Conservation (phyloP, 129 eudicot species). For the Mikania micrantha region DNA sequence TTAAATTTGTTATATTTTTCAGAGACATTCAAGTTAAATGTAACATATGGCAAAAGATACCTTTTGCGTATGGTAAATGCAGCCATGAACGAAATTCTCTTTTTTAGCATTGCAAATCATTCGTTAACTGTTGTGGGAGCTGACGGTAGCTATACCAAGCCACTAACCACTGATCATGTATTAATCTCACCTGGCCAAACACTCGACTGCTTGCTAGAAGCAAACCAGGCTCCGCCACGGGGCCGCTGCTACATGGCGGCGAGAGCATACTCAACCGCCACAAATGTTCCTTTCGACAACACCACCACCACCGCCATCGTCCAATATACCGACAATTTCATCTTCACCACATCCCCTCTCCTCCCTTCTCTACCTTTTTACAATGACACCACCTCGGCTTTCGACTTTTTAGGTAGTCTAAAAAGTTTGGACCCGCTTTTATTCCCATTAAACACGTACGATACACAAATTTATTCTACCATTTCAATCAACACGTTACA, state of each 20-base stretch:
- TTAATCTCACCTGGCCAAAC: constrained; percentile 57
- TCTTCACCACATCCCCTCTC: neutral
- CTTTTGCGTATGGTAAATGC: constrained; percentile 52
- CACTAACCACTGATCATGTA: constrained; percentile 24
- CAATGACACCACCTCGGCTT: constrained; percentile 40
- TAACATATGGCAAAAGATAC: constrained; percentile 32
- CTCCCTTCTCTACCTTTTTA: constrained; percentile 42
- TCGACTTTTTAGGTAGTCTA: constrained; percentile 29
- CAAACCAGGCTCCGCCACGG: constrained; percentile 31
- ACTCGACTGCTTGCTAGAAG: constrained; percentile 43
- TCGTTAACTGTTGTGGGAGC: constrained; percentile 48
- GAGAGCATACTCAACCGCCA: constrained; percentile 21
- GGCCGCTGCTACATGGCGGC: constrained; percentile 53
- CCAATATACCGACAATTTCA: constrained; percentile 11
- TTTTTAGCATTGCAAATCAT: constrained; percentile 40
- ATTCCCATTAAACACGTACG: constrained; percentile 25
- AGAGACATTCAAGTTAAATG: constrained; percentile 41
- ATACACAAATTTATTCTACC: constrained; percentile 24
- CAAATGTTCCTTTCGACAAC: constrained; percentile 17
- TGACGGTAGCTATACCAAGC: constrained; percentile 56
- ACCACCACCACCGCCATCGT: constrained; percentile 50
- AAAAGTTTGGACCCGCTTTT: constrained; percentile 28
- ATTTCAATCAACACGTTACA: constrained; percentile 41
- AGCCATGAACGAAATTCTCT: constrained; percentile 36
- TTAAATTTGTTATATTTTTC: neutral